phyloP scores from a whole-genome alignment of 352 stramenopile genomes.

The Phytophthora tentaculata region DNA sequence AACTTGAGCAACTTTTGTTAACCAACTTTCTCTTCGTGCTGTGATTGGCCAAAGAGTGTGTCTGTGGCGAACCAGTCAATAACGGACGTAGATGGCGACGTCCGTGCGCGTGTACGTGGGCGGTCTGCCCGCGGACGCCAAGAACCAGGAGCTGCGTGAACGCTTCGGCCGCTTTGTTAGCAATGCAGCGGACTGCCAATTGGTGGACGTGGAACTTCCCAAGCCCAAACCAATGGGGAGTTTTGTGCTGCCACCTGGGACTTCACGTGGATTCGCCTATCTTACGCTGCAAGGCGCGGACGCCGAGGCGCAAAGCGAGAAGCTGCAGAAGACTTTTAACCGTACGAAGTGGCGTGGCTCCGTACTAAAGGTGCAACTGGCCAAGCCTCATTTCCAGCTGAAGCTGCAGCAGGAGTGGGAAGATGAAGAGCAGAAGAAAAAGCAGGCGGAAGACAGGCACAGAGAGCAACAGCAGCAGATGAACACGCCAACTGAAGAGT shows the following conservation, averaged over 20 bases:
- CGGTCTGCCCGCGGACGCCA: slow-evolving; percentile 57
- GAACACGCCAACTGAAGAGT: background rate
- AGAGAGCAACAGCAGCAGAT: slow-evolving; percentile 6
- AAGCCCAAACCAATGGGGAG: slow-evolving; percentile 26
- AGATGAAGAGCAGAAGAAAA: slow-evolving; percentile 3
- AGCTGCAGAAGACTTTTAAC: slow-evolving; percentile 71
- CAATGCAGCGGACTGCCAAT: slow-evolving; percentile 28
- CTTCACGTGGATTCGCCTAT: slow-evolving; percentile 63
- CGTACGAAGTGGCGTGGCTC: slow-evolving; percentile 76
- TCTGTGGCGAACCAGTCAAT: slow-evolving; percentile 11
- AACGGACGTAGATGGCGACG: background rate
- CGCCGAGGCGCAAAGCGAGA: slow-evolving; percentile 37
- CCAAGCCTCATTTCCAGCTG: slow-evolving; percentile 53
- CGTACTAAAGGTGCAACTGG: slow-evolving; percentile 65
- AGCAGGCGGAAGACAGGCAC: background rate
- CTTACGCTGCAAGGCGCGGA: slow-evolving; percentile 49
- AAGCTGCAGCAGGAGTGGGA: slow-evolving; percentile 54
- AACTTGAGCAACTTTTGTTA: background rate
- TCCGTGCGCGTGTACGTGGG: slow-evolving; percentile 71
- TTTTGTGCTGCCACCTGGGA: slow-evolving; percentile 9
- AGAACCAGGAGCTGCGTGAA: slow-evolving; percentile 55
- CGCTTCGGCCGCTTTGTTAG: slow-evolving; percentile 66
- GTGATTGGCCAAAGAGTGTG: no score
- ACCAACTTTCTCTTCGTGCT: background rate
- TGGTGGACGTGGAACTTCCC: slow-evolving; percentile 54